A percentile compares a stretch with the other conserved stretches of the same genome.
phyloP scores from a whole-genome alignment of 2,329 filamentous ascomycete species.

The Eurotiales sp. region DNA sequence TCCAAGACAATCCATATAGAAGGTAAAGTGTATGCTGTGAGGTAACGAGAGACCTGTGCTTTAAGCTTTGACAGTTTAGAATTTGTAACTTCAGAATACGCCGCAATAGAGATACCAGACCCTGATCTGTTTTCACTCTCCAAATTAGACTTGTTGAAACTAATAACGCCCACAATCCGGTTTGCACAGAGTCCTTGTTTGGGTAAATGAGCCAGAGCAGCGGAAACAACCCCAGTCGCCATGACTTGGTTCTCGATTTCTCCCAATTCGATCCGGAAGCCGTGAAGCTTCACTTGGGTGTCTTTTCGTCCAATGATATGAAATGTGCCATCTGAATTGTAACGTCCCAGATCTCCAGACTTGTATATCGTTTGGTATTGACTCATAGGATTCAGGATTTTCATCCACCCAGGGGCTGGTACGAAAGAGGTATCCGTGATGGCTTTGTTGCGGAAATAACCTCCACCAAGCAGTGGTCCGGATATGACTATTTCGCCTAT shows the following conservation, averaged over 20 bases:
- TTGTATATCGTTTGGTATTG: constrained; percentile 36
- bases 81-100: not conserved
- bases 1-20: constrained; percentile 33
- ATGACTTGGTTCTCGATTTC: constrained; percentile 30
- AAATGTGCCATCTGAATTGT: constrained; percentile 35
- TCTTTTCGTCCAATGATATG: constrained; percentile 30
- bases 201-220: not conserved
- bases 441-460: constrained; percentile 42
- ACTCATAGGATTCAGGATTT: constrained; percentile 15
- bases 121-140: not conserved
- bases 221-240: not conserved
- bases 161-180: not conserved
- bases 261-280: constrained; percentile 40
- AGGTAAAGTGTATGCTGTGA: constrained; percentile 37
- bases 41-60: not conserved
- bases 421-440: constrained; percentile 36
- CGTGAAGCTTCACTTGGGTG: constrained; percentile 39
- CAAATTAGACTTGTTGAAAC: not conserved
- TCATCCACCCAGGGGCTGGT: constrained; percentile 36
- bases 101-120: not conserved
- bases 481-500: constrained; percentile 40
- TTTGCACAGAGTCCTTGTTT: not conserved
- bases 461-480: constrained; percentile 35
- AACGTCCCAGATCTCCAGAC: constrained; percentile 26
- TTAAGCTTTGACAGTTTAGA: not conserved